Evolutionary conservation across 225 moss, liverwort and hornwort genomes (phyloP).

Genomic region (Sphagnum contortum): DNA sequence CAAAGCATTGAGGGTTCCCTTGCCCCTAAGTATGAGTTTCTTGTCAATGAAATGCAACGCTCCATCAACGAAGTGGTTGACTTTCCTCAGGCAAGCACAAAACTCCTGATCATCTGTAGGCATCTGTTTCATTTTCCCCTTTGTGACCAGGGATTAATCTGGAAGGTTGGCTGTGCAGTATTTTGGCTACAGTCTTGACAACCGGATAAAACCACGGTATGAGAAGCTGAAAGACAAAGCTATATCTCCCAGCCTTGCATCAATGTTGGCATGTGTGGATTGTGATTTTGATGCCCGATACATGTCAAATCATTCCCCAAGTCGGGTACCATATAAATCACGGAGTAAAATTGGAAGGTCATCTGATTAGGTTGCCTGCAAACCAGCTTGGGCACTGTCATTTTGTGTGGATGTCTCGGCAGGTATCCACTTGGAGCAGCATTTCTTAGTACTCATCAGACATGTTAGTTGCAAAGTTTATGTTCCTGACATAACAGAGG

Average conservation of each 20-base stretch:
- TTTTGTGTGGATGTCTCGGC: no score
- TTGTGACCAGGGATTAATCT: no score
- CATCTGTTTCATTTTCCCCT: no score
- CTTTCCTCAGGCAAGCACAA: conserved; percentile 52
- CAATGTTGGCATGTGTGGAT: conserved; percentile 75
- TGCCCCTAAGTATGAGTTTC: conserved; percentile 48
- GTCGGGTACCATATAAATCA: conserved; percentile 41
- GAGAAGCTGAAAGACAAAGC: conserved; percentile 41
- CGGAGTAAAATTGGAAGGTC: conserved; percentile 6
- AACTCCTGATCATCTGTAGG: no score
- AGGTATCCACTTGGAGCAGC: no score
- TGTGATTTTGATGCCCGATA: conserved; percentile 47
- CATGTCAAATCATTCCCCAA: conserved; percentile 39
- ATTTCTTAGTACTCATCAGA: no score
- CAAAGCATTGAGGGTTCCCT: conserved; percentile 73
- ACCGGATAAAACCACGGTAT: conserved; percentile 59
- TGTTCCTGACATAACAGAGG: no score
- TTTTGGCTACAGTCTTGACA: conserved; percentile 73
- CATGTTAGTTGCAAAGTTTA: no score
- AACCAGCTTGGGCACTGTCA: no score
- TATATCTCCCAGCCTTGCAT: conserved; percentile 55
- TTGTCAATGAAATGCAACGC: conserved; percentile 58
- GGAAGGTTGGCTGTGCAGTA: conserved; percentile 27
- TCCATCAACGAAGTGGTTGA: conserved; percentile 55
- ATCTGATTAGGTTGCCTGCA: neutral